Evolutionary conservation across 73 alveolate species (phyloP).

Genomic region (Tetrahymena thermophila): DNA sequence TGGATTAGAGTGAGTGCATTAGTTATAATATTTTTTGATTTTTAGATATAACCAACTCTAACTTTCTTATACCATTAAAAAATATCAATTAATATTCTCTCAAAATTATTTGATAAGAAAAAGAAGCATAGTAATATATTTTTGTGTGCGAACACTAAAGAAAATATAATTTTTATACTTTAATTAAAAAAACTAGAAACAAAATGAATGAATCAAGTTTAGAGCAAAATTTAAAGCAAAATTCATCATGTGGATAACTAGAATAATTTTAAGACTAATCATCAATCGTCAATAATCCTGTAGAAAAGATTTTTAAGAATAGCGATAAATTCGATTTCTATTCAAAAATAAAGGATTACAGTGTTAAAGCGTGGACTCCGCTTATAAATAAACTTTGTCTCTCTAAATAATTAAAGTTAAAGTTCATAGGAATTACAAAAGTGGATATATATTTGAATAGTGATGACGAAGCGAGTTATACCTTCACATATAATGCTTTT

Average conservation of each 20-base stretch:
- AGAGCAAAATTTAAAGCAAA: not conserved
- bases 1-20: too few species aligned
- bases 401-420: not conserved
- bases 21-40: too few species aligned
- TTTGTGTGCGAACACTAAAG: too few species aligned
- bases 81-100: not conserved
- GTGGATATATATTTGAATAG: not conserved
- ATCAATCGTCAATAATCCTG: too few species aligned
- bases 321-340: not conserved
- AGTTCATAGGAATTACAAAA: not conserved
- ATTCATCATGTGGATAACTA: not conserved
- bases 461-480: not conserved
- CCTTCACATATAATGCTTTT: not conserved
- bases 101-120: not conserved
- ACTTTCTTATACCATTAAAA: too few species aligned
- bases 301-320: not conserved
- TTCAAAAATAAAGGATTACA: not conserved
- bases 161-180: not conserved
- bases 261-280: not conserved
- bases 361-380: not conserved
- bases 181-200: not conserved
- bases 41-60: too few species aligned
- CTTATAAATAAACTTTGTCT: not conserved
- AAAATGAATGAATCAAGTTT: not conserved
- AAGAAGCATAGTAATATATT: too few species aligned